Base-by-base conservation (phyloP, 768 basidiomycete species). In the Mycena galopus region DNA sequence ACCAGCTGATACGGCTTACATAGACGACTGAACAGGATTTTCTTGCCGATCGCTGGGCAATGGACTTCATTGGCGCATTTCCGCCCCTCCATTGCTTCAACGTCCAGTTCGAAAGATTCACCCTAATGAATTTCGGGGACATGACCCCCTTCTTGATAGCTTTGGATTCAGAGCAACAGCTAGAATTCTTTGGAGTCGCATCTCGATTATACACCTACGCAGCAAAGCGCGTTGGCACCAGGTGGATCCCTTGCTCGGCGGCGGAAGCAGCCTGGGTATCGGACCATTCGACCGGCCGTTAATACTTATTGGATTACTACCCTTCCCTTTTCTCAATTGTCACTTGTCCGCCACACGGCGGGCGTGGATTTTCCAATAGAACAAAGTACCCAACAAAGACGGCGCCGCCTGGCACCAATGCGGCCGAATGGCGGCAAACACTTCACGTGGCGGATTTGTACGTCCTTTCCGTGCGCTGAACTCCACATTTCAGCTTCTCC, bases 401-500 rank as follows among this genome's bases (percentile, higher is more conserved):
- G 23, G 50, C 27, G 27, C 44, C 53, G 57, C 57, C 14, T 59
- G 70, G 70, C 63, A 50, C 27, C 57, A 59, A 25, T 30, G 44
- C 63, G 64, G 70, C 64, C 50, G 58, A 65, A 23, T 33, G 44
- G n/a, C 21, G 44, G 44, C n/a, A 47, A 11, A 65, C 29, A 55
- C 42, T 60, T 39, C 71, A 67, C 66, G 66, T 72, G 60, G 61
- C 23, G 21, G 17, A n/a, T 57, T 65, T 65, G 14, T 72, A 72
- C 71, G 71, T 72, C 59, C 44, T 60, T 66, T 4, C 61, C 68
- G 65, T 53, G 63, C 23, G 33, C 37, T 55, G 39, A 9, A 39
- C 62, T 64, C 63, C 61, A 64, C 37, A 27, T 53, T 35, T n/a
- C 64, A 32, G 65, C 71, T 72, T 72, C 71, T 66, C 39, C 44